These are phyloP conservation scores for Talaromyces pinophilus DNA, from an alignment of 2,329 filamentous ascomycete genomes.

Conservation along the genomic window DNA sequence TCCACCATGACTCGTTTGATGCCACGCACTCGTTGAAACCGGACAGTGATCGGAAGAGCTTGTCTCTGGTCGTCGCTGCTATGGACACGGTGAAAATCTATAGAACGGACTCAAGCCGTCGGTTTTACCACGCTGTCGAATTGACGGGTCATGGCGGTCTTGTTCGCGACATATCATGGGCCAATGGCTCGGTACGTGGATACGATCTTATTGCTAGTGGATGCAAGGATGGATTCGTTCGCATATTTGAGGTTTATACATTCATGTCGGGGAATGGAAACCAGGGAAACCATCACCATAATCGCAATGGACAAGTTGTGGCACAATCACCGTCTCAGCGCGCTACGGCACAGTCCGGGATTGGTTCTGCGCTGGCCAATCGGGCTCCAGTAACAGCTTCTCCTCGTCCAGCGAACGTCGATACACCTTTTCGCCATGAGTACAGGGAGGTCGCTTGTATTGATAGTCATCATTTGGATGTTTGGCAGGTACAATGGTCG, in stretches of 20 bases:
- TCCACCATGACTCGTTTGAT: slow-evolving; percentile 75
- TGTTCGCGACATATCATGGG: slow-evolving; percentile 88
- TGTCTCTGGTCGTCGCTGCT: slow-evolving; percentile 80
- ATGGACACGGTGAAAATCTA: slow-evolving; percentile 84
- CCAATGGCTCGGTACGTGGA: slow-evolving; percentile 83
- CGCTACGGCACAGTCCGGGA: slow-evolving; percentile 43
- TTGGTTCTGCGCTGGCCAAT: slow-evolving; percentile 45
- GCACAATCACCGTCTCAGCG: slow-evolving; percentile 34
- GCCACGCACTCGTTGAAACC: slow-evolving; percentile 76
- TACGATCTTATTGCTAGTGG: slow-evolving; percentile 90
- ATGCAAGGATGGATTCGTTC: slow-evolving; percentile 85
- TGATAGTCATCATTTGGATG: slow-evolving; percentile 48
- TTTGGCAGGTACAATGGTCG: slow-evolving; percentile 49
- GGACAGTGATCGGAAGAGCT: slow-evolving; percentile 75
- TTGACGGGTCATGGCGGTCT: slow-evolving; percentile 72
- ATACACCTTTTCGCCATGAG: slow-evolving; percentile 45
- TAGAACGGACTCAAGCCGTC: slow-evolving; percentile 70
- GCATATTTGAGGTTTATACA: slow-evolving; percentile 72
- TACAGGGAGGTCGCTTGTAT: slow-evolving; percentile 47
- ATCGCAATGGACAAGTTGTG: slow-evolving; percentile 32
- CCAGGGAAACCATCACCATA: slow-evolving; percentile 28
- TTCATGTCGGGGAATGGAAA: slow-evolving; percentile 31
- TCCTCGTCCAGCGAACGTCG: slow-evolving; percentile 37
- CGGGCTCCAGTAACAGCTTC: slow-evolving; percentile 34
- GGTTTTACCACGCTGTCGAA: slow-evolving; percentile 82